Conservation (phyloP, 2,329 filamentous ascomycete species). For the Ophioceras dolichostomum region DNA sequence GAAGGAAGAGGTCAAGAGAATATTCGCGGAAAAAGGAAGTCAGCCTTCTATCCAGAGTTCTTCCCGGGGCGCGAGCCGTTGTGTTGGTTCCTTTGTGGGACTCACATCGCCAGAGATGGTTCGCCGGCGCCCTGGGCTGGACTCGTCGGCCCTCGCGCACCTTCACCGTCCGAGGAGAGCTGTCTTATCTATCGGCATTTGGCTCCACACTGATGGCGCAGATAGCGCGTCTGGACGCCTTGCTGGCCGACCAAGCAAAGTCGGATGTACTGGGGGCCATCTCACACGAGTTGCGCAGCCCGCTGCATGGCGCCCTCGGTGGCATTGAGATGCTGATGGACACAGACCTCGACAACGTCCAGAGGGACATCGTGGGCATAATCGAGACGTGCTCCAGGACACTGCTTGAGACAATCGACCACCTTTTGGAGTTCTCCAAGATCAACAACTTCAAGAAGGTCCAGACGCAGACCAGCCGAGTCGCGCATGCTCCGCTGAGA, state of each 20-base stretch:
- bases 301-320: constrained; percentile 46
- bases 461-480: neutral
- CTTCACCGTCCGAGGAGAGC: constrained; percentile 32
- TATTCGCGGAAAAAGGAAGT: constrained; percentile 12
- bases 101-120: constrained; percentile 10
- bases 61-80: constrained; percentile 31
- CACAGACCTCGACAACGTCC: constrained; percentile 31
- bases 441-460: constrained; percentile 22
- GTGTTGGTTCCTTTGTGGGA: constrained; percentile 37
- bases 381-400: constrained; percentile 39
- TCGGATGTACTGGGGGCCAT: constrained; percentile 47
- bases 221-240: constrained; percentile 29
- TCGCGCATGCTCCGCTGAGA: constrained; percentile 5
- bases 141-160: constrained; percentile 24
- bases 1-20: neutral
- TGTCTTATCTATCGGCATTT: constrained; percentile 38
- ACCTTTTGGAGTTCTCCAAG: constrained; percentile 36
- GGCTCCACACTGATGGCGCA: constrained; percentile 44
- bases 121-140: constrained; percentile 6
- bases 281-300: constrained; percentile 48
- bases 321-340: constrained; percentile 40
- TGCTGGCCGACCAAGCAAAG: constrained; percentile 32
- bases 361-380: constrained; percentile 32
- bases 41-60: constrained; percentile 17
- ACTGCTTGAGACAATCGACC: constrained; percentile 37